Conservation (phyloP, 1,139 yeast species). For the Saccharomyces uvarum region DNA sequence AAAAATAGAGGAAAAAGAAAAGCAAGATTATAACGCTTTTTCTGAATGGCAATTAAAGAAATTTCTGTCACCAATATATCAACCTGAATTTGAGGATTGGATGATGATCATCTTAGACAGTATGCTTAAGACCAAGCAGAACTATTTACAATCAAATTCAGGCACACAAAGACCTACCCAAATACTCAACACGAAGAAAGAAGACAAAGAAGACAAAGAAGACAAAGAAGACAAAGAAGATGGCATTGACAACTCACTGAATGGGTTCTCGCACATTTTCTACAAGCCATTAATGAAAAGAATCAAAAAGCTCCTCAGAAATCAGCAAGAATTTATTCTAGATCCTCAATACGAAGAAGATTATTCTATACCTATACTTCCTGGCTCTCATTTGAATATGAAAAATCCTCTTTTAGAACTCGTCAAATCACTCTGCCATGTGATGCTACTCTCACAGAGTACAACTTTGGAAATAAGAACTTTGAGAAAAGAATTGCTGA, state of each 20-base stretch:
- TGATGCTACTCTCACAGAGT: conserved; percentile 57
- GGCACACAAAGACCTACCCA: conserved; percentile 62
- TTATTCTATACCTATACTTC: conserved; percentile 62
- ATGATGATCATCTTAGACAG: conserved; percentile 66
- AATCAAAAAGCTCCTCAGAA: conserved; percentile 53
- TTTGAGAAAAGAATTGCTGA: conserved; percentile 65
- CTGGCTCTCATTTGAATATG: conserved; percentile 58
- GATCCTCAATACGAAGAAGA: conserved; percentile 58
- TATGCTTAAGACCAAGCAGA: conserved; percentile 49
- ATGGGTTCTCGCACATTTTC: conserved; percentile 40
- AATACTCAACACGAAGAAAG: conserved; percentile 45
- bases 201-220: conserved; percentile 26
- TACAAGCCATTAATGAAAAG: conserved; percentile 61
- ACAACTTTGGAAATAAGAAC: conserved; percentile 67
- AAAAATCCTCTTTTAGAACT: conserved; percentile 73
- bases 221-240: conserved; percentile 32
- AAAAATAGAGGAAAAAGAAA: conserved; percentile 49
- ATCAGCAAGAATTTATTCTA: conserved; percentile 66
- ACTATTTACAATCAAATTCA: conserved; percentile 34
- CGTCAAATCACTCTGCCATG: conserved; percentile 67
- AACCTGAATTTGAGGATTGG: conserved; percentile 85
- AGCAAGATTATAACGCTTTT: conserved; percentile 50
- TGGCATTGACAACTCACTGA: conserved; percentile 34
- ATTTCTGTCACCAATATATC: conserved; percentile 67
- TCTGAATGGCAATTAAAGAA: conserved; percentile 77